Conservation (phyloP, 164 flowering plant species). For the Chimonanthus praecox region DNA sequence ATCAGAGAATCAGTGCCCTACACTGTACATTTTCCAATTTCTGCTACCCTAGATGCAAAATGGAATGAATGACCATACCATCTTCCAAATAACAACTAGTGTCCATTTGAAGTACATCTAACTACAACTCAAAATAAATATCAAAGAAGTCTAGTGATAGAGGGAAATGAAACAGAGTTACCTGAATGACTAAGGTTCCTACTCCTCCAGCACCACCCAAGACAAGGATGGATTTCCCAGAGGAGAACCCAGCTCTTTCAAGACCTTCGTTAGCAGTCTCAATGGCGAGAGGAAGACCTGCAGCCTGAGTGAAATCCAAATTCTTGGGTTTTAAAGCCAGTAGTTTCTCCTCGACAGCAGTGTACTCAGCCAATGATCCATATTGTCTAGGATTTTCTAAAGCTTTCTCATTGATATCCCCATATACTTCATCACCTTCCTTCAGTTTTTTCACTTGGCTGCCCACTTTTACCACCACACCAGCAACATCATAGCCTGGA, state of each 20-base stretch:
- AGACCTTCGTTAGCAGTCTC: constrained; percentile 95
- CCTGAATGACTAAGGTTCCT: constrained; percentile 94
- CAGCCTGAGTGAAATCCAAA: constrained; percentile 73
- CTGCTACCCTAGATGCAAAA: background rate
- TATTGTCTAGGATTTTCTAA: constrained; percentile 82
- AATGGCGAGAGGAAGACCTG: constrained; percentile 86
- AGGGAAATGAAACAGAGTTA: constrained; percentile 10
- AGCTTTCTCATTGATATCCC: constrained; percentile 85
- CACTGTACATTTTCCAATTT: background rate
- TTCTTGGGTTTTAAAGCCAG: constrained; percentile 83
- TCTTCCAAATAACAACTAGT: too few relatives aligned
- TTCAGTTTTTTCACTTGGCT: constrained; percentile 71
- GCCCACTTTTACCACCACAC: constrained; percentile 90
- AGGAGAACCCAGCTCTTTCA: constrained; percentile 70
- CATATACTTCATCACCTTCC: constrained; percentile 94
- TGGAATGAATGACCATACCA: background rate
- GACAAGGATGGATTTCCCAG: constrained; percentile 89
- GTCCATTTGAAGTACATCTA: background rate
- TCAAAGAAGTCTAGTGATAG: background rate
- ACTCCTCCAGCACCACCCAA: constrained; percentile 98
- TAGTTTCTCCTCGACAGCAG: constrained; percentile 90
- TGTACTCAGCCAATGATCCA: constrained; percentile 88
- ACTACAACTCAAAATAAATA: background rate
- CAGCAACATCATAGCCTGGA: constrained; percentile 96
- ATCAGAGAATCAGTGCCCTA: background rate